Conservation (phyloP, 129 eudicot genomes). For the Flaveria linearis region DNA sequence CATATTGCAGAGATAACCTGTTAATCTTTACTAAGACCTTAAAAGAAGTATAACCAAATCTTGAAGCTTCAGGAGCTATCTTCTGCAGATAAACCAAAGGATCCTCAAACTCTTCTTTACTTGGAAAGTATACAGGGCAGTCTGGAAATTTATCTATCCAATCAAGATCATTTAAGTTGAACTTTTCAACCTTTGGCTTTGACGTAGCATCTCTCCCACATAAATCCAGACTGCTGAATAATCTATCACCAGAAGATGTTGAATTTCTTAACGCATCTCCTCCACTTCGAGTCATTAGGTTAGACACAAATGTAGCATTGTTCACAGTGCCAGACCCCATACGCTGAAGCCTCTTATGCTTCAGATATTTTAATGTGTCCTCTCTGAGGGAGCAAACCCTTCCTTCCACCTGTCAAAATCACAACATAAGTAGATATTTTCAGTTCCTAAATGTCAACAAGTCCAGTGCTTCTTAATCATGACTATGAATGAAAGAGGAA, state of each 20-base stretch:
- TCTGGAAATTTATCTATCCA: slow-evolving; percentile 76
- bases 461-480: slow-evolving; percentile 10
- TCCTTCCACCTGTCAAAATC: slow-evolving; percentile 81
- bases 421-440: slow-evolving; percentile 20
- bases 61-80: slow-evolving; percentile 96
- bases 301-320: slow-evolving; percentile 40
- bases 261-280: slow-evolving; percentile 75
- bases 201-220: slow-evolving; percentile 37
- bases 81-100: slow-evolving; percentile 84
- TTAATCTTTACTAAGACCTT: not conserved
- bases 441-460: slow-evolving; percentile 1
- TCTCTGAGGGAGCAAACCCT: slow-evolving; percentile 79
- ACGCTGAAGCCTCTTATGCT: slow-evolving; percentile 73
- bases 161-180: slow-evolving; percentile 52
- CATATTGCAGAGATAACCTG: not conserved
- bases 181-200: slow-evolving; percentile 48
- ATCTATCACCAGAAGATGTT: slow-evolving; percentile 58
- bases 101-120: slow-evolving; percentile 83
- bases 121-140: slow-evolving; percentile 82
- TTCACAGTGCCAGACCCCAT: slow-evolving; percentile 44
- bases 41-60: slow-evolving; percentile 59
- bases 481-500: slow-evolving; percentile 7
- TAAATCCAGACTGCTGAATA: slow-evolving; percentile 29
- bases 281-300: slow-evolving; percentile 56
- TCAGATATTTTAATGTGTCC: slow-evolving; percentile 69